Percentiles rank a stretch among this genome's conserved stretches.
Conservation (phyloP, 768 basidiomycete genomes). For the Hortiboletus flavorubellus region DNA sequence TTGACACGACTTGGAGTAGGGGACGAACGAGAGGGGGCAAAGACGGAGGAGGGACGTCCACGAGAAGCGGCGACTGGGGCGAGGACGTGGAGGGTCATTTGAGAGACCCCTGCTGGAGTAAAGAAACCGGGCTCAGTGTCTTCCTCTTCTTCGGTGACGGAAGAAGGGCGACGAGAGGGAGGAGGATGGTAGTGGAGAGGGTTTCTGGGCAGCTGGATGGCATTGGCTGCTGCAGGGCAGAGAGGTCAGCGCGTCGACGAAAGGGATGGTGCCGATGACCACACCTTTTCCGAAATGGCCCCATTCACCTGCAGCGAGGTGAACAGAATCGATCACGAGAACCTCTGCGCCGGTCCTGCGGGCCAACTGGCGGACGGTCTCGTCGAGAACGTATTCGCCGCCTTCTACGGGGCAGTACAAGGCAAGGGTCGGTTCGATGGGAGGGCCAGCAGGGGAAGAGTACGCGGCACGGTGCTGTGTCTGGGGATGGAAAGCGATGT, state of each 20-base stretch:
- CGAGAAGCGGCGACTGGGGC: slow-evolving; percentile 35
- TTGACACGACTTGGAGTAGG: slow-evolving; percentile 56
- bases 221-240: slow-evolving; percentile 56
- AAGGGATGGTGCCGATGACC: not conserved
- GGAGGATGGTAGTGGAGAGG: slow-evolving; percentile 64
- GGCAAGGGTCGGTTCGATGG: slow-evolving; percentile 77
- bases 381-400: slow-evolving; percentile 77
- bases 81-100: slow-evolving; percentile 47
- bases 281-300: slow-evolving; percentile 80
- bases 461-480: slow-evolving; percentile 73
- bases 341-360: slow-evolving; percentile 74
- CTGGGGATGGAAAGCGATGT: slow-evolving; percentile 77
- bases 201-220: slow-evolving; percentile 65
- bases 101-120: slow-evolving; percentile 33
- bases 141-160: slow-evolving; percentile 39
- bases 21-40: slow-evolving; percentile 39
- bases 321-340: slow-evolving; percentile 77
- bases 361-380: slow-evolving; percentile 76
- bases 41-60: slow-evolving; percentile 30
- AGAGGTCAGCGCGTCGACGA: slow-evolving; percentile 7
- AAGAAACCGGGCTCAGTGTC: slow-evolving; percentile 49
- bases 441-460: slow-evolving; percentile 48
- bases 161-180: slow-evolving; percentile 25
- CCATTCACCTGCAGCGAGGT: slow-evolving; percentile 85
- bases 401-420: slow-evolving; percentile 82